These are phyloP conservation scores for Apiotrichum siamense DNA, from an alignment of 1,284 basidiomycete genomes.

Conservation along the genomic window DNA sequence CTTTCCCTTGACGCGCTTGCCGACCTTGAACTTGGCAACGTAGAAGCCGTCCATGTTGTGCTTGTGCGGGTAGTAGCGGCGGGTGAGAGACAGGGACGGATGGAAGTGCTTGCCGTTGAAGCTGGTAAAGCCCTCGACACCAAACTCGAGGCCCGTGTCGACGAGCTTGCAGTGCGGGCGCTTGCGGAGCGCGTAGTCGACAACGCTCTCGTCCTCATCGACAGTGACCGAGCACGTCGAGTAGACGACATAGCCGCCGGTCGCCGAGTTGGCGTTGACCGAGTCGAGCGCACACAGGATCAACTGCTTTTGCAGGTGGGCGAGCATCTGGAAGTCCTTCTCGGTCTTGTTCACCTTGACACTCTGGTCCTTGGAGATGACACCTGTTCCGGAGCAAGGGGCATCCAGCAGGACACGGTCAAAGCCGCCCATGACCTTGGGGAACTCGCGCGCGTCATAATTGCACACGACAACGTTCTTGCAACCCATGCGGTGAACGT, in stretches of 20 bases:
- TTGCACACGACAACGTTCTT: constrained; percentile 97
- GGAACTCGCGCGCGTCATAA: constrained; percentile 96
- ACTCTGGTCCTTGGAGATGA: constrained; percentile 94
- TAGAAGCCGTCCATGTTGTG: constrained; percentile 89
- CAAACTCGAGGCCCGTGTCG: constrained; percentile 88
- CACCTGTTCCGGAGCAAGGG: constrained; percentile 96
- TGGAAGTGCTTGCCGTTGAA: constrained; percentile 87
- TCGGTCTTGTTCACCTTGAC: constrained; percentile 98
- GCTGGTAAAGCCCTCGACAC: constrained; percentile 80
- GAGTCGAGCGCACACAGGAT: constrained; percentile 98
- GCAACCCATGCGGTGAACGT: constrained; percentile 93
- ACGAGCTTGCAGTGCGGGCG: constrained; percentile 92
- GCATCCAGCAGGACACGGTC: constrained; percentile 94
- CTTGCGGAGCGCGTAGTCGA: constrained; percentile 97
- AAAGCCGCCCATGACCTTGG: constrained; percentile 99
- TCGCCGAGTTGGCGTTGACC: constrained; percentile 78
- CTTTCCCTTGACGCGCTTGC: constrained; percentile 60
- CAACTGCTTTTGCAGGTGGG: constrained; percentile 97
- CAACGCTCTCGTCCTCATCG: constrained; percentile 97
- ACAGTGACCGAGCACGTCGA: constrained; percentile 98
- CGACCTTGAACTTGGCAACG: constrained; percentile 96
- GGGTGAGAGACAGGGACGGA: constrained; percentile 71
- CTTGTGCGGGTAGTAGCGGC: constrained; percentile 54
- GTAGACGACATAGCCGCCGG: constrained; percentile 93
- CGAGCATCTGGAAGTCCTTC: constrained; percentile 87